Base-by-base conservation (phyloP, 805 yeast genomes). In the Barnettozyma vustinii region DNA sequence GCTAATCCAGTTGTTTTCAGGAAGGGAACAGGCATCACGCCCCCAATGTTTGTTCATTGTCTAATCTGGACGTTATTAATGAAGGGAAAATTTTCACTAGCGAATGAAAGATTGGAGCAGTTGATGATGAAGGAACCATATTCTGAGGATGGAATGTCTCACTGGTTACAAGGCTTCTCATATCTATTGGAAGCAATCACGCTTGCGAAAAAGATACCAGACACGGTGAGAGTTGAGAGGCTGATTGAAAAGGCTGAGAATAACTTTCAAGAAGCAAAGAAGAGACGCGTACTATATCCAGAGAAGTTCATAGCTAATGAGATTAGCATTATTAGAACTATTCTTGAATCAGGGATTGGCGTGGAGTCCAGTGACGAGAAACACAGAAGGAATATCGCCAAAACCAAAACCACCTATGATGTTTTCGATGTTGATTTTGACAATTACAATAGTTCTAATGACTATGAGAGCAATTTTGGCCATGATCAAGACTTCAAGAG, bases 91-190 rank as follows among this genome's bases (percentile, higher is more conserved):
- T 61, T 57, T 25, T 37, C 47, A 5, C 25, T 15, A 2, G 56
- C 45, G 1, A 52, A 56, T 35, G 64, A 60, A 9, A 55, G 49
- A 42, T 40, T 60, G 12, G 43, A 52, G 13, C 54, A 53, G 26
- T 18, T 55, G 12, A 16, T 59, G 20, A 25, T 51, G 16, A 47
- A 20, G 37, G 23, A 39, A 12, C 63, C 64, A 1, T 61, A 52
- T 23, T 42, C 51, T 3, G 40, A 49, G 15, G 61, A 61, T 30
- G 65, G 65, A 4, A 33, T 55, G n/a, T 56, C 45, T 37, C 51
- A 56, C 37, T 60, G 55, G 46, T 36, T 61, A 12, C 57, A 57
- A 33, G 65, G 65, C 7, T 40, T 59, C 3, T 50, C 61, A 5
- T 53, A 43, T 35, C 56, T 56, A 36, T n/a, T 58, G 15, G 56